Evolutionary conservation across 1,139 yeast genomes (phyloP), one percentile per base, ranked within the genome.

Genomic region (Suhomyces maxii): DNA sequence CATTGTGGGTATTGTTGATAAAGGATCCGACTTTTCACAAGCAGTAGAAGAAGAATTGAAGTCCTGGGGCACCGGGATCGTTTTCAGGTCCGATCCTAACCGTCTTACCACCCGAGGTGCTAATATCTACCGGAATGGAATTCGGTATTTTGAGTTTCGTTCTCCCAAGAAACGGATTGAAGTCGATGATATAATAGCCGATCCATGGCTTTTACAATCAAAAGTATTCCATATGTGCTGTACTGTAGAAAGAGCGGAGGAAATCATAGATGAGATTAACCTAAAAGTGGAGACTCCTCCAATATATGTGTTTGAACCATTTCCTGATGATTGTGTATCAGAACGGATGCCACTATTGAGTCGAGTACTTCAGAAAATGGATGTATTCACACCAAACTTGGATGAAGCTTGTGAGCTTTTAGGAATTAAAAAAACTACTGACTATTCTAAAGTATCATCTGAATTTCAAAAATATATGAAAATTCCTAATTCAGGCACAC

Each of bases 61-160:
- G 1, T 54, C 69, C 0, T 89, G 96, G 96, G 64, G 72, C 0
- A 73, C 89, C 0, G 87, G 86, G 0, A 71, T 78, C 0, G 60
- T 82, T 0, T 79, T 79, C 55, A 67, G 97, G 39, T 58, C 65
- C 3, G 82, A 83, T 49, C 46, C 55, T 0, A 47, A 64, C 1
- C 68, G 97, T 37, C 58, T 71, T 46, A 89, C 97, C 5, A 86
- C 97, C 0, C 68, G 95, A 43, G 97, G 97, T 0, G 81, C 87
- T 72, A 91, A 90, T 61, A 72, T 73, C 40, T 90, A 90, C 60
- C 82, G 69, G 18, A 68, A 80, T 44, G 91, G 86, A 12, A 76
- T 80, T 38, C 64, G 93, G 46, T 69, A 65, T 39, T 73, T 73
- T 48, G 58, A 59, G 33, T 73, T 63, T 57, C 68, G 55, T 53